Evolutionary conservation across 2,329 filamentous ascomycete species (phyloP).

Genomic region (Alternaria gansuensis): DNA sequence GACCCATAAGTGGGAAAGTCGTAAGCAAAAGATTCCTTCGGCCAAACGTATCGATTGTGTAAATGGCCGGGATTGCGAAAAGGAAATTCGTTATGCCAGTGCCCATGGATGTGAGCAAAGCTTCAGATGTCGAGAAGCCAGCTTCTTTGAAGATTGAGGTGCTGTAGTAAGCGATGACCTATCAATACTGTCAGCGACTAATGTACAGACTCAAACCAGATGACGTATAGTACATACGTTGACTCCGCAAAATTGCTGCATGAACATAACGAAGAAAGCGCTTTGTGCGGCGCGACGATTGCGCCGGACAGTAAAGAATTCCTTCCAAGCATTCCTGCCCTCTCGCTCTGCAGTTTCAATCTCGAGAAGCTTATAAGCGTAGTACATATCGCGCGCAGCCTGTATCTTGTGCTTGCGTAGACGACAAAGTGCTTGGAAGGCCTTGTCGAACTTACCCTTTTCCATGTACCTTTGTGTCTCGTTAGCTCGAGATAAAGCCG

Average conservation of each 20-base stretch:
- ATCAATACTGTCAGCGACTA: not conserved
- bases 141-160: conserved; percentile 46
- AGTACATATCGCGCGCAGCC: conserved; percentile 66
- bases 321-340: conserved; percentile 44
- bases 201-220: not conserved
- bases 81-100: conserved; percentile 59
- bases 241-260: conserved; percentile 50
- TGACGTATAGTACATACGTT: conserved; percentile 9
- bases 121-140: conserved; percentile 48
- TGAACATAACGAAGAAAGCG: conserved; percentile 51
- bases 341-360: conserved; percentile 49
- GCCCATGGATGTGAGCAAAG: conserved; percentile 54
- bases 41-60: conserved; percentile 57
- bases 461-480: conserved; percentile 42
- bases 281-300: conserved; percentile 48
- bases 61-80: conserved; percentile 56
- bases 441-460: conserved; percentile 47
- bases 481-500: not conserved
- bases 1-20: conserved; percentile 60
- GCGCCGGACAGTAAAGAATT: conserved; percentile 46
- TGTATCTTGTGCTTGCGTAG: conserved; percentile 63
- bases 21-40: conserved; percentile 56
- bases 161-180: conserved; percentile 42
- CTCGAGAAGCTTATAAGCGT: conserved; percentile 52
- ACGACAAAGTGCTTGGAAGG: conserved; percentile 57